Evolutionary conservation across 2,329 filamentous ascomycete species (phyloP), one percentile per base, ranked within the genome.

Genomic region (Echinosphaeria canescens): DNA sequence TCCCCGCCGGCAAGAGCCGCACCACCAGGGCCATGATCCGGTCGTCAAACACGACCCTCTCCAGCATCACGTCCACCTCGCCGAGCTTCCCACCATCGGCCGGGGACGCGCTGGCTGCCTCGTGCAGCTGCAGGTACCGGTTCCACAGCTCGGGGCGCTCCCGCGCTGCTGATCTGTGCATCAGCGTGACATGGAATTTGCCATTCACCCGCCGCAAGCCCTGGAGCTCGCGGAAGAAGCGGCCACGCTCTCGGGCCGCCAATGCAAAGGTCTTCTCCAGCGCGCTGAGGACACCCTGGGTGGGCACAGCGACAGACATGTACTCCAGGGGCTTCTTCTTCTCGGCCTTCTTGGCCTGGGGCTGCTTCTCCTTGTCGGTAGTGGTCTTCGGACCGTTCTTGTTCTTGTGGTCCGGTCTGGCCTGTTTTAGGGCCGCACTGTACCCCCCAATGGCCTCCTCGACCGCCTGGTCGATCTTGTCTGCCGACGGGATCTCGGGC

Each of bases 121-220:
- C 47, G 37, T 78, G 67, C 2, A 78, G 48, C n/a, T 60, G 51
- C 5, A 44, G 46, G 37, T 93, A 85, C 29, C 59, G 62, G 28
- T 73, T 51, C 88, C 88, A 98, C 28, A 85, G 55, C 7, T 73
- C 63, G 1, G 71, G 62, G 34, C 72, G 49, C 16, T 72, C 50
- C 22, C 56, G 55, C 8, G 66, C 53, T 3, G 54, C 56, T 9
- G 73, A 69, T 25, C 74, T 72, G 48, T 98, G 88, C 46, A 93
- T 81, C 22, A 98, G 62, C 0, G 88, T 98, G 30, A 98, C 79
- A 44, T 98, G 88, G 46, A 95, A 98, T 22, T 71, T 61, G n/a
- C 61, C 43, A 47, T 95, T 85, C 5, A 95, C 51, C 29, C 88
- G 76, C 13, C 73, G 62, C 3, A 59, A 62, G 36, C 75, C 61